These are phyloP conservation scores for Talaromyces sp. DNA, from an alignment of 2,329 filamentous ascomycete genomes.

Conservation along the genomic window DNA sequence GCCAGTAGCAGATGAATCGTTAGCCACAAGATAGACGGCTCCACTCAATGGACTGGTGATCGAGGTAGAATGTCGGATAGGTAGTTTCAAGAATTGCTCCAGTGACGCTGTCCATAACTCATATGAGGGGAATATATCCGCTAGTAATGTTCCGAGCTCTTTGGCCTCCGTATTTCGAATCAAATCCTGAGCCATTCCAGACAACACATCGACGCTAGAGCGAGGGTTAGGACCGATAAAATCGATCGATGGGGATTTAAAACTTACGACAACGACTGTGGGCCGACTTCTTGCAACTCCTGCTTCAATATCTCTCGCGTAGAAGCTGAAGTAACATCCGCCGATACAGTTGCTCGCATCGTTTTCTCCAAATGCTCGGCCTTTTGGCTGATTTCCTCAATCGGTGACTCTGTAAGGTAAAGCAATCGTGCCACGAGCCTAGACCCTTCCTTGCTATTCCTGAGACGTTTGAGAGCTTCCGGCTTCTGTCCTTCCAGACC, in stretches of 20 bases:
- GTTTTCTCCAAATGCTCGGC: conserved; percentile 36
- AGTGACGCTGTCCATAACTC: conserved; percentile 67
- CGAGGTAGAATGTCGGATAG: conserved; percentile 59
- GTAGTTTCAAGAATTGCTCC: conserved; percentile 47
- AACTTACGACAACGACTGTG: conserved; percentile 48
- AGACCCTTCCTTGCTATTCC: conserved; percentile 47
- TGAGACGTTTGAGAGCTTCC: conserved; percentile 46
- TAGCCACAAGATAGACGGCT: conserved; percentile 62
- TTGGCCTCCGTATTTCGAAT: conserved; percentile 37
- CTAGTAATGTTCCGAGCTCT: conserved; percentile 29
- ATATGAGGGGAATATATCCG: conserved; percentile 61
- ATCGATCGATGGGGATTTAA: background rate
- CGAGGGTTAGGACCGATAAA: conserved; percentile 26
- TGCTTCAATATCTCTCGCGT: conserved; percentile 55
- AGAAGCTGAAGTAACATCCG: conserved; percentile 44
- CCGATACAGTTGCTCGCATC: conserved; percentile 38
- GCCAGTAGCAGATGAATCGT: conserved; percentile 29
- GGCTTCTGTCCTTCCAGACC: conserved; percentile 46
- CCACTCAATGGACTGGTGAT: conserved; percentile 73
- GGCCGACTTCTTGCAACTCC: conserved; percentile 48
- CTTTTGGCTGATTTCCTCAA: conserved; percentile 51
- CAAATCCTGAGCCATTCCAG: conserved; percentile 54
- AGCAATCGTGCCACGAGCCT: conserved; percentile 54
- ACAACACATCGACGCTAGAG: conserved; percentile 56
- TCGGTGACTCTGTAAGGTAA: conserved; percentile 53